Base-by-base conservation (phyloP, 805 yeast genomes). In the Myxozyma kluyveri region DNA sequence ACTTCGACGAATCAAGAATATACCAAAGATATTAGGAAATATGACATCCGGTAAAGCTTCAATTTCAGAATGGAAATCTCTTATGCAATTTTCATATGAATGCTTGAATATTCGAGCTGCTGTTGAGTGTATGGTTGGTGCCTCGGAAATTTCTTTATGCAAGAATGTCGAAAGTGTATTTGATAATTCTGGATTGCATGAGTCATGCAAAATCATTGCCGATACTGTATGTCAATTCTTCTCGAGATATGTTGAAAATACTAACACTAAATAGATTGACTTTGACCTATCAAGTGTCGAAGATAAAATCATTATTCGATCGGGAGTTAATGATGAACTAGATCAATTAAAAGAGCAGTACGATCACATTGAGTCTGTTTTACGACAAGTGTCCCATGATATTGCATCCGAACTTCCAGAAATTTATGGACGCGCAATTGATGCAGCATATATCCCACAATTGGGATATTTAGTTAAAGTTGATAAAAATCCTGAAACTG, bases 391-490 rank as follows among this genome's bases (percentile, higher is more conserved):
- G 5, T 65, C 72, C 0, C 29, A 37, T 2, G 58, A 56, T 3
- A 31, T 66, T 1, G 24, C 61, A 1, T 33, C 12, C 21, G 29
- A 45, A 18, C 19, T 50, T 22, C 47, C 41, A 7, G n/a, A 42
- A 18, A 29, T 48, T 7, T 42, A 33, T 24, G 46, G 43, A 1
- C 14, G 56, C 1, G 60, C 60, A 3, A n/a, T 58, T 1, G 73
- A 71, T 47, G 70, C 70, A 0, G 69, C 72, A 0, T 76, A 75
- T 55, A 70, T 75, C 23, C 79, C 79, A 2, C 78, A 76, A 40
- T 53, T 76, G 21, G 80, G 79, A 0, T 76, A 69, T 45, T 56
- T 76, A 37, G 61, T 73, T 0, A 66, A 72, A 0, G 44, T 69
- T 1, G 66, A 64, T 17, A 22, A 41, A 1, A 32, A 42, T 3